These are phyloP conservation scores for Neurospora terricola DNA, from an alignment of 495 filamentous ascomycete species.

Conservation along the genomic window DNA sequence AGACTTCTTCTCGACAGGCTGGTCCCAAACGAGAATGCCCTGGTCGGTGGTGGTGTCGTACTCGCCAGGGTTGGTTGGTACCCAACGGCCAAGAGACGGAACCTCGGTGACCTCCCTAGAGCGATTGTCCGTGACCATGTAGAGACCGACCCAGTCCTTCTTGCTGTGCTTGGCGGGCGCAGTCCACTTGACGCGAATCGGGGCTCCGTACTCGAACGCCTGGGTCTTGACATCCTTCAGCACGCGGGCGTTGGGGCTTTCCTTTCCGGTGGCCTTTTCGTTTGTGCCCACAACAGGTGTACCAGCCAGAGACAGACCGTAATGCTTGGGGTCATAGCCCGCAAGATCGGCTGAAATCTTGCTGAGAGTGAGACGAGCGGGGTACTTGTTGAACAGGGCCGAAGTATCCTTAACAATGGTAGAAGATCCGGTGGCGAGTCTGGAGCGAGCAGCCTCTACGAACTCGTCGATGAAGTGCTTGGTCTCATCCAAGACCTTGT, in stretches of 20 bases:
- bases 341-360: conserved; percentile 72
- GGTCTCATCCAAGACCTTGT: conserved; percentile 76
- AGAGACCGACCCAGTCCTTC: conserved; percentile 92
- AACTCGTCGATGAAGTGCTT: conserved; percentile 85
- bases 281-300: conserved; percentile 42
- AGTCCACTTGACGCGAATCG: conserved; percentile 85
- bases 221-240: conserved; percentile 53
- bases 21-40: conserved; percentile 66
- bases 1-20: conserved; percentile 38
- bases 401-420: conserved; percentile 82
- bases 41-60: conserved; percentile 71
- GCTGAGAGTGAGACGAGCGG: conserved; percentile 76
- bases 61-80: conserved; percentile 63
- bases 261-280: conserved; percentile 42
- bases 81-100: conserved; percentile 82
- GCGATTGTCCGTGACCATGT: conserved; percentile 86
- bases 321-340: conserved; percentile 75
- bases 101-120: conserved; percentile 75
- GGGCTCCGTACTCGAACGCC: conserved; percentile 80
- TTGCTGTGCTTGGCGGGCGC: conserved; percentile 86
- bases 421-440: conserved; percentile 75
- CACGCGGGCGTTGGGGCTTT: conserved; percentile 34
- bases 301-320: conserved; percentile 65
- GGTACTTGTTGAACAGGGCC: conserved; percentile 80
- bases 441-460: conserved; percentile 77